A percentile compares a stretch with the other conserved stretches of the same genome.
Conservation (phyloP, 163 green algal genomes). For the Coccomyxa subellipsoidea region DNA sequence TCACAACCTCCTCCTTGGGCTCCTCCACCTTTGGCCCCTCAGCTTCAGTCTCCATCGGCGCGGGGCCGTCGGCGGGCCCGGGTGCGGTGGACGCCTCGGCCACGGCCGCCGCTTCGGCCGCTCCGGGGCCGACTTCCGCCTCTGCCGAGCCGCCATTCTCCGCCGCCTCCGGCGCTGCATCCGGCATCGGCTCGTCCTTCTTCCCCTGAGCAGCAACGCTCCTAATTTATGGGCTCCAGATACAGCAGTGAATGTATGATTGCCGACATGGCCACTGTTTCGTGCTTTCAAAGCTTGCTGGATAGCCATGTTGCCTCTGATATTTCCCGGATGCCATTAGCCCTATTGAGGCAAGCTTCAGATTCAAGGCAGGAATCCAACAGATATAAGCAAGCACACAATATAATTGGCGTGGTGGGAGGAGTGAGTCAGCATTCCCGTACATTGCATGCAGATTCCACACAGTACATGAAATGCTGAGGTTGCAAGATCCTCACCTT, state of each 20-base stretch:
- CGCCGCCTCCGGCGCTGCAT: neutral
- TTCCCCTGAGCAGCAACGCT: neutral
- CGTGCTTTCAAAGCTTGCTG: no score
- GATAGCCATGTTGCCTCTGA: no score
- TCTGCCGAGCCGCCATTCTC: neutral
- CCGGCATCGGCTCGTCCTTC: conserved; percentile 20
- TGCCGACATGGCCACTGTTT: no score
- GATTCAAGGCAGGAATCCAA: no score
- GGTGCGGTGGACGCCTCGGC: neutral
- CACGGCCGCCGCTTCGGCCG: neutral
- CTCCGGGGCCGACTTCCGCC: neutral
- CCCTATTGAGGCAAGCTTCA: no score
- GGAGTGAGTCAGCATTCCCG: no score
- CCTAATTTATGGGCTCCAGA: no score
- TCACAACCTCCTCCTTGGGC: conserved; percentile 28
- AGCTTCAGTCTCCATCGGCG: conserved; percentile 63
- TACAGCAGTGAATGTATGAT: no score
- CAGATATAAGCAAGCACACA: no score
- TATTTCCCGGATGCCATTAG: no score
- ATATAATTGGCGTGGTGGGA: no score
- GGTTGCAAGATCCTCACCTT: neutral
- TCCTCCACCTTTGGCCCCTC: conserved; percentile 26
- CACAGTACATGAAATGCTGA: neutral
- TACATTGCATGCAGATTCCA: neutral
- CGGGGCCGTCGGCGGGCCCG: conserved; percentile 21